These are phyloP conservation scores for Pichia nanzhaoensis DNA, from an alignment of 805 yeast species.

Conservation along the genomic window DNA sequence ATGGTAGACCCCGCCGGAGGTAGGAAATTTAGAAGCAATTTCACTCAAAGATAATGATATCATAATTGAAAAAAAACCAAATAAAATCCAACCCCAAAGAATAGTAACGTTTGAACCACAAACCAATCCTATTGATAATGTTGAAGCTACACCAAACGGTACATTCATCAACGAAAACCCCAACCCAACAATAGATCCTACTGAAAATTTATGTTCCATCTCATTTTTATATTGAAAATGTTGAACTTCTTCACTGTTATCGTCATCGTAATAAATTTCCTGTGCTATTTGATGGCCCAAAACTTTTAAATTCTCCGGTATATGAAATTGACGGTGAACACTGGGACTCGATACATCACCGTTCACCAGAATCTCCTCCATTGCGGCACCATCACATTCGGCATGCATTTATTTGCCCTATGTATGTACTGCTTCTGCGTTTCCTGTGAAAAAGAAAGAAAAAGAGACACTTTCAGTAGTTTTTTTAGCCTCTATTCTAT, in stretches of 20 bases:
- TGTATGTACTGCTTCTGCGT: no score
- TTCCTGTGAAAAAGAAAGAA: no score
- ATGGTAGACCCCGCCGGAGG: slow-evolving; percentile 71
- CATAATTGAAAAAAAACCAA: slow-evolving; percentile 54
- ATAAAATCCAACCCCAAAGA: slow-evolving; percentile 66
- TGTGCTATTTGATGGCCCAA: slow-evolving; percentile 26
- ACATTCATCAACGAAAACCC: slow-evolving; percentile 82
- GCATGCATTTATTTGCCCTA: no score
- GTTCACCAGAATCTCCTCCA: no score
- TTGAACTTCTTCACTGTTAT: slow-evolving; percentile 52
- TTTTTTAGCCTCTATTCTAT: no score
- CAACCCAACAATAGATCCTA: slow-evolving; percentile 64
- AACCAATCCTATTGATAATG: slow-evolving; percentile 60
- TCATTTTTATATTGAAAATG: slow-evolving; percentile 72
- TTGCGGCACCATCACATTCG: no score
- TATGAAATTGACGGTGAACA: slow-evolving; percentile 9
- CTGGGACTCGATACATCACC: neutral
- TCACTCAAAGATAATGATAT: slow-evolving; percentile 73
- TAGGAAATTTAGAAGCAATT: slow-evolving; percentile 69
- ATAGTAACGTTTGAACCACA: slow-evolving; percentile 78
- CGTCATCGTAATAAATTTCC: slow-evolving; percentile 35
- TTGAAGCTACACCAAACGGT: slow-evolving; percentile 70
- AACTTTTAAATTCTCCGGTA: slow-evolving; percentile 8
- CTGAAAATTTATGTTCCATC: slow-evolving; percentile 59
- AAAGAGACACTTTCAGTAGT: no score